Base-by-base conservation (phyloP, 352 stramenopile genomes). In the Phytophthora hybrid region DNA sequence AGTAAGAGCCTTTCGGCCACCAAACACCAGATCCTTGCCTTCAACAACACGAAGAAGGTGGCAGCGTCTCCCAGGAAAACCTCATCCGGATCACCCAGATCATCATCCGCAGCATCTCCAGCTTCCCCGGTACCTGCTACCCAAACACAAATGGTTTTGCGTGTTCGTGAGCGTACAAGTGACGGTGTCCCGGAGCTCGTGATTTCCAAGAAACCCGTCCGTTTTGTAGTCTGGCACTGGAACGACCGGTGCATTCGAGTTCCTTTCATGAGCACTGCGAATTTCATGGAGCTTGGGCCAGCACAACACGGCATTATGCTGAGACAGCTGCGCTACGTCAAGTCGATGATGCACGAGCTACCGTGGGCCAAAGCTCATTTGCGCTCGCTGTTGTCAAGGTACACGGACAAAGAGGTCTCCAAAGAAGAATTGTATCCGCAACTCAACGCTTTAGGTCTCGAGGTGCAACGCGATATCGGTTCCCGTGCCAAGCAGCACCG, bases 401-500 rank as follows among this genome's bases (percentile, higher is more conserved):
- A 95, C 69, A 95, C 85, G 16, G 80, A 85, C 51, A 93, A 95
- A 44, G 78, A 92, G 31, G 75, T 91, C 16, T 79, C 78, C 5
- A 95, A 95, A 46, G 87, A 95, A 61, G 72, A 91, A 58, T 62
- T 95, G 19, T 95, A 92, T 63, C 88, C 88, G 16, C 85, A 95
- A 62, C 79, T 95, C 14, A 91, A 85, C 59, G 69, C 84, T 31
- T 51, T 95, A 19, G 90, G 84, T 19, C 63, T 80, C 55, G 83
- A 95, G 41, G 87, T 95, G 54, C 83, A 94, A 47, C 67, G 79
- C 13, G 88, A 95, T 47, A 73, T 93, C 6, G 68, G 56, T 46
- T 55, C 59, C 2, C 77, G 83, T 1, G 69, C 78, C 18, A 82
- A 82, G 46, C 81, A 89, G 44, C 81, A 91, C 57, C 81, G 81